Percentiles rank a stretch among this genome's conserved stretches.
Conservation (phyloP, 129 eudicot genomes). For the Apium graveolens region DNA sequence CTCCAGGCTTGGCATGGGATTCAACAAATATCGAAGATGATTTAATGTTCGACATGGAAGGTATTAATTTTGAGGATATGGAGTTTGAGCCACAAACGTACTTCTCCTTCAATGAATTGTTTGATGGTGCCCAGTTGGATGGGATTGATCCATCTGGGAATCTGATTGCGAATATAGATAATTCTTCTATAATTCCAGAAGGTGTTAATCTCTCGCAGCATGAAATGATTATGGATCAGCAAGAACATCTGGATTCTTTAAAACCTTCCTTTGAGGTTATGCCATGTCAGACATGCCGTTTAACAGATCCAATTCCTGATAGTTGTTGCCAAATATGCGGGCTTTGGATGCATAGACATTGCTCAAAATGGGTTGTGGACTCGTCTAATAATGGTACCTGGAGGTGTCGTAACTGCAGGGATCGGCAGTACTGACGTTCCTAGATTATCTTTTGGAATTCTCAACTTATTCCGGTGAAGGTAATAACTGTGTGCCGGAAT, state of each 20-base stretch:
- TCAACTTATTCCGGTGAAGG: neutral
- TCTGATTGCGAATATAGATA: slow-evolving; percentile 12
- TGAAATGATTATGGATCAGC: neutral
- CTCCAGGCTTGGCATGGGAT: slow-evolving; percentile 54
- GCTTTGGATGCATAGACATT: slow-evolving; percentile 59
- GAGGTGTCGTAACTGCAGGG: slow-evolving; percentile 81
- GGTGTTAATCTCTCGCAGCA: neutral
- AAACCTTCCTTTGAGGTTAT: slow-evolving; percentile 17
- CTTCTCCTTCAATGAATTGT: slow-evolving; percentile 81
- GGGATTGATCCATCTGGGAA: slow-evolving; percentile 28
- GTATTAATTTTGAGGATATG: slow-evolving; percentile 48
- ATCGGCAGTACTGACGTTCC: slow-evolving; percentile 31
- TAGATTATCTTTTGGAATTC: slow-evolving; percentile 6
- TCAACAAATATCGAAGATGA: slow-evolving; percentile 49
- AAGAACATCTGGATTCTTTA: slow-evolving; percentile 15
- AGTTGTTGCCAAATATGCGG: slow-evolving; percentile 63
- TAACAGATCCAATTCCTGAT: slow-evolving; percentile 60
- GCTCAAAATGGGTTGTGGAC: slow-evolving; percentile 73
- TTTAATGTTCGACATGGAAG: slow-evolving; percentile 46
- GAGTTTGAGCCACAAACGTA: slow-evolving; percentile 94
- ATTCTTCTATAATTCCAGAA: neutral
- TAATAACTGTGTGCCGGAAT: neutral
- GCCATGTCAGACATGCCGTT: slow-evolving; percentile 52
- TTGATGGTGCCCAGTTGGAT: slow-evolving; percentile 32
- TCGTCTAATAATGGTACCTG: slow-evolving; percentile 46